Evolutionary conservation across 2,329 filamentous ascomycete species (phyloP).

Genomic region (Trichoderma koningii): DNA sequence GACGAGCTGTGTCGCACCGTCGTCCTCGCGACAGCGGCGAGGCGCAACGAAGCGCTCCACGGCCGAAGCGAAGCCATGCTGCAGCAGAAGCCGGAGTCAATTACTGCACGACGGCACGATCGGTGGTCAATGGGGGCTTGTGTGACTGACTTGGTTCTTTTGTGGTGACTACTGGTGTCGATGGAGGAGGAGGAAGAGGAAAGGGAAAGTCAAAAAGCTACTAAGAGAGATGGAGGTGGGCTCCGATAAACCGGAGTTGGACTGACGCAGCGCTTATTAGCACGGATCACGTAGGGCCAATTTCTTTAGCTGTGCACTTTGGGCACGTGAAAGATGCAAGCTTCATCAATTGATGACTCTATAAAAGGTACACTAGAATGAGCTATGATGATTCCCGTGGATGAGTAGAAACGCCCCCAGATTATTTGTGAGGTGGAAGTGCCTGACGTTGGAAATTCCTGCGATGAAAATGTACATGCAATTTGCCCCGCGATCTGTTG

Average conservation of each 20-base stretch:
- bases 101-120: neutral
- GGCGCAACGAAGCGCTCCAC: constrained; percentile 45
- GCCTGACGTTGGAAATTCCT: neutral
- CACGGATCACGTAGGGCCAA: constrained; percentile 4
- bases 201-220: constrained; percentile 23
- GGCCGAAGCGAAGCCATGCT: constrained; percentile 52
- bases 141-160: constrained; percentile 2
- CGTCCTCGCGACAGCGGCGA: constrained; percentile 31
- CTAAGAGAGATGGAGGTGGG: constrained; percentile 17
- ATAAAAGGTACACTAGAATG: neutral
- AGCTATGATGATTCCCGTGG: neutral
- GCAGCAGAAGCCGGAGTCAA: constrained; percentile 20
- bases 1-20: constrained; percentile 44
- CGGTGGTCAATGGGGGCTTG: neutral
- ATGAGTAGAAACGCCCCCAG: neutral
- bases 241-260: constrained; percentile 31
- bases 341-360: neutral
- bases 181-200: neutral
- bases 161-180: neutral
- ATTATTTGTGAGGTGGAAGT: neutral
- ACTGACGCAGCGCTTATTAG: constrained; percentile 15
- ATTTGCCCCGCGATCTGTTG: neutral
- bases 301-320: neutral
- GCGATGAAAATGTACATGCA: too few species aligned
- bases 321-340: neutral